Conservation (phyloP, 2,329 filamentous ascomycete species). For the Neodidymelliopsis sp. region DNA sequence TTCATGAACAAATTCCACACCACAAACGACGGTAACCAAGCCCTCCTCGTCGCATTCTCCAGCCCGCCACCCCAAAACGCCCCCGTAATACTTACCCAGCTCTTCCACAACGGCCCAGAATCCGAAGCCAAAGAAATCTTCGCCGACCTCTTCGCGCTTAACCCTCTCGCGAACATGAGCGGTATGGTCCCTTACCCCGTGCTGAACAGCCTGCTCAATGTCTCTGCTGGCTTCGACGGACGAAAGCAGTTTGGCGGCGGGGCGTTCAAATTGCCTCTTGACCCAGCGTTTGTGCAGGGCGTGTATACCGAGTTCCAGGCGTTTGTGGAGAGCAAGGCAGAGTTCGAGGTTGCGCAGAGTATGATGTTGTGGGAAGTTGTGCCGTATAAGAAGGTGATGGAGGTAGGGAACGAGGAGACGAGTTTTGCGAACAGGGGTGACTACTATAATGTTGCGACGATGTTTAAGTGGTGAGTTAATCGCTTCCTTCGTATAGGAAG, state of each 20-base stretch:
- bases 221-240: slow-evolving; percentile 41
- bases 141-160: slow-evolving; percentile 14
- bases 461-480: slow-evolving; percentile 40
- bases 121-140: slow-evolving; percentile 34
- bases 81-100: slow-evolving; percentile 38
- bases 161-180: slow-evolving; percentile 10
- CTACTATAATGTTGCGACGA: slow-evolving; percentile 45
- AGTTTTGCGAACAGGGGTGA: slow-evolving; percentile 41
- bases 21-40: slow-evolving; percentile 39
- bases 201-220: slow-evolving; percentile 46
- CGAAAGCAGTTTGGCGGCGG: slow-evolving; percentile 50
- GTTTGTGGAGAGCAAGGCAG: slow-evolving; percentile 13
- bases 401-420: slow-evolving; percentile 33
- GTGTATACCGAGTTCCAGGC: slow-evolving; percentile 14
- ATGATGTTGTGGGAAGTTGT: slow-evolving; percentile 41
- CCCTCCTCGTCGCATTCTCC: slow-evolving; percentile 36
- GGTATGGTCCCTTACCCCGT: slow-evolving; percentile 39
- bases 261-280: slow-evolving; percentile 45
- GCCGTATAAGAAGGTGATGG: slow-evolving; percentile 35
- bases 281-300: slow-evolving; percentile 26
- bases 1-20: slow-evolving; percentile 43
- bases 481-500: not conserved
- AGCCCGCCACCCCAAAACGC: slow-evolving; percentile 38
- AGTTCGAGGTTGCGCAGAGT: slow-evolving; percentile 20
- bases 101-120: slow-evolving; percentile 49